Base-by-base conservation (phyloP, 495 filamentous ascomycete genomes). In the Penicillium riverlandense region DNA sequence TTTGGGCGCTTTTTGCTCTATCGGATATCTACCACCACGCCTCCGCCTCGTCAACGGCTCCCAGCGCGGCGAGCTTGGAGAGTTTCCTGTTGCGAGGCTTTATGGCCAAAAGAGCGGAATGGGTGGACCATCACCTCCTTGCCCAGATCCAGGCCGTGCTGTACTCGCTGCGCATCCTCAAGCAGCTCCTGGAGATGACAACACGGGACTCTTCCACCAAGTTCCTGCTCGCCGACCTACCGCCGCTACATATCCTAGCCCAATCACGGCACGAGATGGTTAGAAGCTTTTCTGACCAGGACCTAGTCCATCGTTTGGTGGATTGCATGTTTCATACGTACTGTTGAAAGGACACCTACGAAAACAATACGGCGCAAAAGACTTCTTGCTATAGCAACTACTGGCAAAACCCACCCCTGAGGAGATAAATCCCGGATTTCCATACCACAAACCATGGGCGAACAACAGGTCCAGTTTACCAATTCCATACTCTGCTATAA, bases 91-190 rank as follows among this genome's bases (percentile, higher is more conserved):
- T 16, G 12, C 29, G 44, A 11, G 70, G 66, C 1, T 54, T 48
- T 8, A 49, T 57, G 50, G 57, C 47, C 3, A 29, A 55, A 22
- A 40, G 22, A 1, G 39, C 59, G 2, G 57, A 58, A 7, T 88
- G 84, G 86, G 69, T 72, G 1, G 70, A 77, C 16, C 57, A 86
- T 14, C 84, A 90, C 38, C 69, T 85, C 9, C 53, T 70, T 10
- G 83, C 82, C 6, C 79, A 86, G 47, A 57, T 79, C 0, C 77
- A 86, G 28, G 77, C 78, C 3, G 73, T 72, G 4, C 62, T 76
- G 7, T 88, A 88, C 50, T 85, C 84, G 0, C 51, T 89, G 0
- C 72, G 84, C 27, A 82, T 88, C 45, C 52, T 82, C 2, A 67
- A 69, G 29, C 83, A 88, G 46, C 55, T 82, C 1, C 40, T 81